phyloP scores from a whole-genome alignment of 2,329 filamentous ascomycete species.

The Fusarium sp. region DNA sequence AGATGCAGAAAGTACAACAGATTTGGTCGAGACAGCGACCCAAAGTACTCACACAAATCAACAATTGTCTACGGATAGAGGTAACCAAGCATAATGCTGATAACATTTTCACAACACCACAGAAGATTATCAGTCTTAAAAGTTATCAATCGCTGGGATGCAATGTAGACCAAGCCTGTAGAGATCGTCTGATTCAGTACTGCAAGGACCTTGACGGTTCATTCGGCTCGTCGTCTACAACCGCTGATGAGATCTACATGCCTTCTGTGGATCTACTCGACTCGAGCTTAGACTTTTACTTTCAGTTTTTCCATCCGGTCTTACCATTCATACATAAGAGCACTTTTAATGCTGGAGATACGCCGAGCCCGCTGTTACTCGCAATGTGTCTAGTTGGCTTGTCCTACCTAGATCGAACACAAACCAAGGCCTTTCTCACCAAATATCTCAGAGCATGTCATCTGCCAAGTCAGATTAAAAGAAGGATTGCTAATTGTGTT shows the following conservation, averaged over 20 bases:
- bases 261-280: constrained; percentile 9
- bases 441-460: constrained; percentile 5
- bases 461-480: too few relatives aligned
- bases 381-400: constrained; percentile 24
- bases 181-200: neutral
- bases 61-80: neutral
- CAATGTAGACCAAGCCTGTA: constrained; percentile 4
- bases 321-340: constrained; percentile 19
- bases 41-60: neutral
- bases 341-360: constrained; percentile 8
- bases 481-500: neutral
- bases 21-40: constrained; percentile 16
- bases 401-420: constrained; percentile 4
- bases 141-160: neutral
- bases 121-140: neutral
- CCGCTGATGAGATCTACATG: neutral
- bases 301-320: constrained; percentile 21
- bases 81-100: constrained; percentile 6
- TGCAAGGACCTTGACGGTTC: constrained; percentile 10
- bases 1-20: constrained; percentile 1
- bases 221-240: neutral
- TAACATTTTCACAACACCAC: constrained; percentile 6
- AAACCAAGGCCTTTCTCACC: neutral
- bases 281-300: constrained; percentile 23
- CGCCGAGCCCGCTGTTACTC: constrained; percentile 4